These are phyloP conservation scores for Diaporthe ilicicola DNA, from an alignment of 2,329 filamentous ascomycete genomes.

Conservation along the genomic window DNA sequence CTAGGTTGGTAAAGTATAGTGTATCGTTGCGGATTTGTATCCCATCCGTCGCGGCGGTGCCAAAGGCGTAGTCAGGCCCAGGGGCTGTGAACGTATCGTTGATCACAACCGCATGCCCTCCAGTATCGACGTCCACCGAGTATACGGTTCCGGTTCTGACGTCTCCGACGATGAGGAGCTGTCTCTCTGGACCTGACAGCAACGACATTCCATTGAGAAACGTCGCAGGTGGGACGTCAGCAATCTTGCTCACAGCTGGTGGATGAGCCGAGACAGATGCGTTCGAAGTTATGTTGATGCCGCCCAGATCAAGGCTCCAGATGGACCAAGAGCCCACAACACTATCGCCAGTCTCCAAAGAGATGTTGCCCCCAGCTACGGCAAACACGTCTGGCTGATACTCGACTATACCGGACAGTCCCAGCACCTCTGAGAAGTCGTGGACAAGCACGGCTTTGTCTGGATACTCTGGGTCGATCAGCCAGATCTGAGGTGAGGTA, in stretches of 20 bases:
- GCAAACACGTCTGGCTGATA: slow-evolving; percentile 43
- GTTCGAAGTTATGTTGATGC: slow-evolving; percentile 37
- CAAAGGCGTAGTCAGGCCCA: slow-evolving; percentile 28
- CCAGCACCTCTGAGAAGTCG: slow-evolving; percentile 38
- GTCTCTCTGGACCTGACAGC: slow-evolving; percentile 26
- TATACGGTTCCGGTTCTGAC: slow-evolving; percentile 37
- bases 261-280: slow-evolving; percentile 14
- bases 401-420: slow-evolving; percentile 48
- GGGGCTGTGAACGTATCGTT: slow-evolving; percentile 38
- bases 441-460: slow-evolving; percentile 40
- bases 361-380: slow-evolving; percentile 40
- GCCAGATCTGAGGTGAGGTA: slow-evolving; percentile 42
- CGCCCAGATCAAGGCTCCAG: slow-evolving; percentile 36
- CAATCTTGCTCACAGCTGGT: slow-evolving; percentile 35
- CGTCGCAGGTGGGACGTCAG: slow-evolving; percentile 35
- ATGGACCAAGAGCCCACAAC: slow-evolving; percentile 37
- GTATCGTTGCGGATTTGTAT: slow-evolving; percentile 37
- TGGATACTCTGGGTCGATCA: slow-evolving; percentile 41
- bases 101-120: slow-evolving; percentile 36
- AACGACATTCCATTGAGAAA: slow-evolving; percentile 41
- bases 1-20: slow-evolving; percentile 41
- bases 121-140: slow-evolving; percentile 36
- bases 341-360: slow-evolving; percentile 32
- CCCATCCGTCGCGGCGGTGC: slow-evolving; percentile 37
- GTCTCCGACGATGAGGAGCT: slow-evolving; percentile 38